Conservation (phyloP, 352 stramenopile genomes). For the Pythium graminicola region DNA sequence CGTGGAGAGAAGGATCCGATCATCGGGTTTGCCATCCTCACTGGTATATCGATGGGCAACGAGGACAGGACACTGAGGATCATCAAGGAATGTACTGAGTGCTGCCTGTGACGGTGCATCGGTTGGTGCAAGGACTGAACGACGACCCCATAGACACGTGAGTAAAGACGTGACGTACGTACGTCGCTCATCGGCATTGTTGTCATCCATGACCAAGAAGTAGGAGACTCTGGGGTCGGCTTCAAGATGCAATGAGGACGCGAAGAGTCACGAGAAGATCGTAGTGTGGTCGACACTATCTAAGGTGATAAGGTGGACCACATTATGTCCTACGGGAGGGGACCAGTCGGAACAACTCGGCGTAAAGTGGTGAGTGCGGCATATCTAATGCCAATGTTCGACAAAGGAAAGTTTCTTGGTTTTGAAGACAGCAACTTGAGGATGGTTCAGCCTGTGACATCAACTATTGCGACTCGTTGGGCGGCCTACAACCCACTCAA, state of each 20-base stretch:
- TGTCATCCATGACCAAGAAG: constrained; percentile 14
- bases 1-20: constrained; percentile 28
- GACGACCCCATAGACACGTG: constrained; percentile 49
- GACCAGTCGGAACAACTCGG: too few relatives aligned
- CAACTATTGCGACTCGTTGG: too few relatives aligned
- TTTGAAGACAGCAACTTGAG: too few relatives aligned
- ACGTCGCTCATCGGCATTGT: constrained; percentile 40
- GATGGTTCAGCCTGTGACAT: too few relatives aligned
- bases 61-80: constrained; percentile 52
- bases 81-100: constrained; percentile 62
- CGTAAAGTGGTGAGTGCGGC: too few relatives aligned
- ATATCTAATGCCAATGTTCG: too few relatives aligned
- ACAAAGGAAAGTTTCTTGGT: too few relatives aligned
- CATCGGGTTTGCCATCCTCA: background rate
- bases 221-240: background rate
- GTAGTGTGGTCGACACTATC: constrained; percentile 1
- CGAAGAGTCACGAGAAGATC: constrained; percentile 10
- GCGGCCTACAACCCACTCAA: too few relatives aligned
- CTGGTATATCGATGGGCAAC: constrained; percentile 35
- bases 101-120: constrained; percentile 39
- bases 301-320: background rate
- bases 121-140: constrained; percentile 29
- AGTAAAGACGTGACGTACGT: constrained; percentile 58
- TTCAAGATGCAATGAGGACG: background rate
- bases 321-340: too few relatives aligned